These are phyloP conservation scores for Zopfia rhizophila DNA, from an alignment of 2,329 filamentous ascomycete species.

Conservation along the genomic window DNA sequence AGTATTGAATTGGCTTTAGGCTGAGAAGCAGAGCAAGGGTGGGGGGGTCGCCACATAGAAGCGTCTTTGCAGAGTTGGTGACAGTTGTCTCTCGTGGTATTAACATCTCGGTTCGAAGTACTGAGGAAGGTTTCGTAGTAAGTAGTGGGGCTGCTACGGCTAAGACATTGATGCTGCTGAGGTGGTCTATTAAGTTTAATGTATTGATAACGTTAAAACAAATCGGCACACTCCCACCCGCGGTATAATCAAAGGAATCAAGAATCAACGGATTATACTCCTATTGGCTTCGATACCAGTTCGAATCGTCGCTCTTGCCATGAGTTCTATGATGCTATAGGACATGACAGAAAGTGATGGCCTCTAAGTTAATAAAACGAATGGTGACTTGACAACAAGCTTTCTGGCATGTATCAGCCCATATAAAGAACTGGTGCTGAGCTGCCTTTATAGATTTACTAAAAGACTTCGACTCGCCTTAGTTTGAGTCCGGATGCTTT, in stretches of 20 bases:
- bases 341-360: conserved; percentile 63
- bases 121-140: conserved; percentile 47
- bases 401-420: conserved; percentile 56
- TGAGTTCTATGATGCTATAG: conserved; percentile 56
- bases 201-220: conserved; percentile 69
- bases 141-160: conserved; percentile 61
- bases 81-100: conserved; percentile 44
- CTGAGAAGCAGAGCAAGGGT: conserved; percentile 64
- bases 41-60: conserved; percentile 60
- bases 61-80: conserved; percentile 47
- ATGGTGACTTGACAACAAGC: conserved; percentile 49
- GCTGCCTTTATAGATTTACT: conserved; percentile 44
- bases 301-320: conserved; percentile 43
- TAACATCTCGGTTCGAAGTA: conserved; percentile 55
- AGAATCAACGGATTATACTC: conserved; percentile 55
- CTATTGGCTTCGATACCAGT: conserved; percentile 57
- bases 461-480: no score
- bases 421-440: conserved; percentile 59
- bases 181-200: conserved; percentile 58
- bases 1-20: conserved; percentile 44
- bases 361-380: conserved; percentile 62
- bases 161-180: conserved; percentile 60
- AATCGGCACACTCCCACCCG: conserved; percentile 47
- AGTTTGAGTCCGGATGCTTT: no score
- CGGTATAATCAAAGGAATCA: conserved; percentile 56